Percentiles rank a stretch among this genome's conserved stretches.
These are phyloP conservation scores for Inga oerstediana DNA, from an alignment of 306 rosid species.

Conservation along the genomic window DNA sequence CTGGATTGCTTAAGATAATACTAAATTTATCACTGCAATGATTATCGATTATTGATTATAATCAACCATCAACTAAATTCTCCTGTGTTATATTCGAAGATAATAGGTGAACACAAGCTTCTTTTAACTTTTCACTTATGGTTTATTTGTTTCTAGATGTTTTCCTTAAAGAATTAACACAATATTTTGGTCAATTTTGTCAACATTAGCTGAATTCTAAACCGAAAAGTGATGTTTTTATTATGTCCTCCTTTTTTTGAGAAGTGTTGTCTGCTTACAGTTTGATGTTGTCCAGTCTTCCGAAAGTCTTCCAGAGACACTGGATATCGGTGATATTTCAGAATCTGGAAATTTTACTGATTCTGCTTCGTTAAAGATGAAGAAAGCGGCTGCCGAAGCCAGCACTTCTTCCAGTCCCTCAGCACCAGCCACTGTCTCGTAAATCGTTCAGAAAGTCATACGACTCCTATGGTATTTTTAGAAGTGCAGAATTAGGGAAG, in stretches of 20 bases:
- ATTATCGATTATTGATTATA: neutral
- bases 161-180: conserved; percentile 15
- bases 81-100: neutral
- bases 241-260: conserved; percentile 5
- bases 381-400: conserved; percentile 58
- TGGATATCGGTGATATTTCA: conserved; percentile 87
- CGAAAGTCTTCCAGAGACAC: conserved; percentile 76
- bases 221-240: conserved; percentile 15
- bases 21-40: neutral
- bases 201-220: neutral
- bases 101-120: conserved; percentile 4
- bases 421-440: conserved; percentile 30
- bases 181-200: neutral
- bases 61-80: conserved; percentile 4
- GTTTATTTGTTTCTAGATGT: conserved; percentile 14
- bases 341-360: conserved; percentile 52
- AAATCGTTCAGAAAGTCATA: conserved; percentile 43
- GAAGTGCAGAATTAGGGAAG: conserved; percentile 50
- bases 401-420: conserved; percentile 50
- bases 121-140: neutral
- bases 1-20: neutral
- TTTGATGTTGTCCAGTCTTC: conserved; percentile 48
- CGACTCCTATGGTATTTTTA: conserved; percentile 34
- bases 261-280: conserved; percentile 44
- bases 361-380: conserved; percentile 51